These are phyloP conservation scores for Polymyxa betae DNA, from an alignment of 208 protist species.

Conservation along the genomic window DNA sequence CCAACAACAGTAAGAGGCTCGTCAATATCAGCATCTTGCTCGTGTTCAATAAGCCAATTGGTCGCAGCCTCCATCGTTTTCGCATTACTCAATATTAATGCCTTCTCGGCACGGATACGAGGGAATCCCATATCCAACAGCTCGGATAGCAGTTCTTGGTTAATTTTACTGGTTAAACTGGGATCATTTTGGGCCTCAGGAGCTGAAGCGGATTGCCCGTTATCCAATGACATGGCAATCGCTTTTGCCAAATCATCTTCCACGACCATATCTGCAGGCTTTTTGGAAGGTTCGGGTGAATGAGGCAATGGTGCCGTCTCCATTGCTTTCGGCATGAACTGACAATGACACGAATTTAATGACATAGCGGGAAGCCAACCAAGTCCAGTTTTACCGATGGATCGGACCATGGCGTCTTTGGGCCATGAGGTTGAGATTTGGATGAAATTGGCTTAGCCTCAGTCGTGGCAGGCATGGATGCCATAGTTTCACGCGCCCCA, in stretches of 20 bases:
- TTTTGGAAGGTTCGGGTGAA: too few relatives aligned
- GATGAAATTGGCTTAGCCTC: background rate
- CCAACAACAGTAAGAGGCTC: conserved; percentile 33
- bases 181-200: background rate
- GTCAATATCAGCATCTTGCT: conserved; percentile 33
- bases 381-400: too few relatives aligned
- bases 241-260: conserved; percentile 16
- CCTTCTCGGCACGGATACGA: background rate
- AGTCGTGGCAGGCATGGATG: background rate
- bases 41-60: conserved; percentile 24
- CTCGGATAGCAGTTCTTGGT: conserved; percentile 33
- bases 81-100: background rate
- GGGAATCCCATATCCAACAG: conserved; percentile 19
- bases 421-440: background rate
- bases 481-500: background rate
- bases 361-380: too few relatives aligned
- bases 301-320: too few relatives aligned
- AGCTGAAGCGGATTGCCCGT: background rate
- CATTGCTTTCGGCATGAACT: too few relatives aligned
- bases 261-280: background rate
- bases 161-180: background rate
- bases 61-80: conserved; percentile 13
- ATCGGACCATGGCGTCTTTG: background rate
- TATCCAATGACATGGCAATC: background rate
- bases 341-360: too few relatives aligned